phyloP scores from a whole-genome alignment of 345 rosid species.

The Turritis glabra region DNA sequence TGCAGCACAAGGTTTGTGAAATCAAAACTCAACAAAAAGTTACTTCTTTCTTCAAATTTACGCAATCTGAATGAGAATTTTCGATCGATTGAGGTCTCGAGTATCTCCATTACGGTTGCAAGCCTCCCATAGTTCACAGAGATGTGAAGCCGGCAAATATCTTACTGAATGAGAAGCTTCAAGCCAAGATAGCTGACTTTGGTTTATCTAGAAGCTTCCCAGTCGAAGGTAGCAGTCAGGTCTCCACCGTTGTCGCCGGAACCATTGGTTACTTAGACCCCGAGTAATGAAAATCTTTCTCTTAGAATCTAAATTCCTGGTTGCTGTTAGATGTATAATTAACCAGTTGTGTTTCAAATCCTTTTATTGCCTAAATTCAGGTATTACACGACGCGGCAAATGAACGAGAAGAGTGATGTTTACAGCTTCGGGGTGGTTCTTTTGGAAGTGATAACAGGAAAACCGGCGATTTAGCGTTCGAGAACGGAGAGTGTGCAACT shows the following conservation, averaged over 20 bases:
- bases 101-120: constrained; percentile 50
- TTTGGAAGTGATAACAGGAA: constrained; percentile 46
- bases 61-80: background rate
- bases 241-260: constrained; percentile 37
- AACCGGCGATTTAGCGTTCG: constrained; percentile 20
- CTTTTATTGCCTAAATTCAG: background rate
- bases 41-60: background rate
- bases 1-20: constrained; percentile 45
- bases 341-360: no score
- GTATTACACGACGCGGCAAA: constrained; percentile 14
- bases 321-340: background rate
- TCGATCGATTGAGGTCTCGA: constrained; percentile 16
- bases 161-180: constrained; percentile 47
- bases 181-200: constrained; percentile 57
- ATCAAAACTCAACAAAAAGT: background rate
- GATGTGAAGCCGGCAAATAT: constrained; percentile 55
- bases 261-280: constrained; percentile 53
- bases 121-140: constrained; percentile 55
- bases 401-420: constrained; percentile 48
- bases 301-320: background rate
- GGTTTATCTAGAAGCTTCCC: constrained; percentile 47
- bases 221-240: constrained; percentile 27
- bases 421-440: constrained; percentile 56
- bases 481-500: constrained; percentile 29
- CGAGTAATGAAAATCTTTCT: constrained; percentile 35